A percentile compares a stretch with the other conserved stretches of the same genome.
phyloP scores from a whole-genome alignment of 1,139 yeast species.

The Taphrina communis region DNA sequence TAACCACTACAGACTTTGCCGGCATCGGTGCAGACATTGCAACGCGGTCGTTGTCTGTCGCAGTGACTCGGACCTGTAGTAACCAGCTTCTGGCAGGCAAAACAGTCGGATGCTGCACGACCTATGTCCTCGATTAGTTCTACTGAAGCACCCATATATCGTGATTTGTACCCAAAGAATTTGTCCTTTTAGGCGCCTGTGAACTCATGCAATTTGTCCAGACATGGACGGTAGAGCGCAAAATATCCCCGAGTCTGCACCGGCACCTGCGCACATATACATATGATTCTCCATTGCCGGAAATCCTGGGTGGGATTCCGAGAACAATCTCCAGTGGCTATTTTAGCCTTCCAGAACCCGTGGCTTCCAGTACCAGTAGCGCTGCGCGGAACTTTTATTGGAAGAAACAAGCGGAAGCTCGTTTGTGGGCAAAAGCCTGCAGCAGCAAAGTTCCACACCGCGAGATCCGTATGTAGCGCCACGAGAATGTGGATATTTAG shows the following conservation, averaged over 20 bases:
- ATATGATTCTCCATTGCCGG: background rate
- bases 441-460: constrained; percentile 1
- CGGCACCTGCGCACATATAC: constrained; percentile 1
- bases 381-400: background rate
- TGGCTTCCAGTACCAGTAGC: background rate
- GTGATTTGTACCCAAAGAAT: constrained; percentile 8
- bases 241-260: background rate
- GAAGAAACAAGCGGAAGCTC: constrained; percentile 5
- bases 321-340: constrained; percentile 1
- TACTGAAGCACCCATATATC: too few relatives aligned
- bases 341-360: background rate
- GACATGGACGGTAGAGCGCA: background rate
- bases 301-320: background rate
- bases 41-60: constrained; percentile 24
- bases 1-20: constrained; percentile 19
- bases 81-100: constrained; percentile 7
- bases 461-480: background rate
- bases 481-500: constrained; percentile 10
- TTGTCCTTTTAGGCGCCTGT: constrained; percentile 5
- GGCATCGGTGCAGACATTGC: constrained; percentile 25
- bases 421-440: constrained; percentile 15
- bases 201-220: constrained; percentile 4
- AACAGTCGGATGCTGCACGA: constrained; percentile 20
- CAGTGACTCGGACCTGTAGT: background rate
- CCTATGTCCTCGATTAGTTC: background rate